Evolutionary conservation across 371 early-diverging fungal genomes (phyloP).

Genomic region (Capillidium heterosporum): DNA sequence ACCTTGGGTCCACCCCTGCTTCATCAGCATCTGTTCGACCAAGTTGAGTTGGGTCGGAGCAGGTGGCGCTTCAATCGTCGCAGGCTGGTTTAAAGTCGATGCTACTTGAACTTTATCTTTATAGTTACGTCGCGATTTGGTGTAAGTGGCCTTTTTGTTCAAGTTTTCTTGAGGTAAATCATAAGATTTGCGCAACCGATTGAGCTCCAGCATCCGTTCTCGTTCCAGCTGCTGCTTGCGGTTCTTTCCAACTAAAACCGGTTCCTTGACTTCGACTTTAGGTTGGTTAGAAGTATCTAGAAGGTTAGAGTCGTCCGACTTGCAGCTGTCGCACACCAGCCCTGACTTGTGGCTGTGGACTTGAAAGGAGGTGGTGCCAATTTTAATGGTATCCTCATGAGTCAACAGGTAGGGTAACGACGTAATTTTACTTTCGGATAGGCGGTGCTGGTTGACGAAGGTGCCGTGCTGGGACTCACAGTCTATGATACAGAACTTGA

Average conservation of each 20-base stretch:
- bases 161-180: conserved; percentile 14
- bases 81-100: background rate
- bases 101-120: conserved; percentile 11
- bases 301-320: no score
- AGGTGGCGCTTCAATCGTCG: conserved; percentile 10
- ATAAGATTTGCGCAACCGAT: conserved; percentile 16
- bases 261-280: conserved; percentile 17
- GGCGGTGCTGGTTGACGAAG: conserved; percentile 22
- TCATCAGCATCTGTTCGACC: conserved; percentile 18
- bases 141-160: no score
- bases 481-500: conserved; percentile 21
- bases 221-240: conserved; percentile 10
- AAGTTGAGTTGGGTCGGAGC: conserved; percentile 14
- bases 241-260: conserved; percentile 10
- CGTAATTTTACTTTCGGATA: conserved; percentile 22
- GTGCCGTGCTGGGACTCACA: conserved; percentile 33
- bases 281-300: conserved; percentile 16
- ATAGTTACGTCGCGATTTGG: conserved; percentile 11
- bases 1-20: conserved; percentile 22
- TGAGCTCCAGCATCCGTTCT: conserved; percentile 18
- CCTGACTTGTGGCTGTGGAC: conserved; percentile 27
- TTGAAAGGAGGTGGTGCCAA: conserved; percentile 22
- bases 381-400: conserved; percentile 18
- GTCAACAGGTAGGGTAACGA: conserved; percentile 19
- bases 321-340: conserved; percentile 20